Evolutionary conservation across 2,329 filamentous ascomycete genomes (phyloP).

Genomic region (Alternaria sp.): DNA sequence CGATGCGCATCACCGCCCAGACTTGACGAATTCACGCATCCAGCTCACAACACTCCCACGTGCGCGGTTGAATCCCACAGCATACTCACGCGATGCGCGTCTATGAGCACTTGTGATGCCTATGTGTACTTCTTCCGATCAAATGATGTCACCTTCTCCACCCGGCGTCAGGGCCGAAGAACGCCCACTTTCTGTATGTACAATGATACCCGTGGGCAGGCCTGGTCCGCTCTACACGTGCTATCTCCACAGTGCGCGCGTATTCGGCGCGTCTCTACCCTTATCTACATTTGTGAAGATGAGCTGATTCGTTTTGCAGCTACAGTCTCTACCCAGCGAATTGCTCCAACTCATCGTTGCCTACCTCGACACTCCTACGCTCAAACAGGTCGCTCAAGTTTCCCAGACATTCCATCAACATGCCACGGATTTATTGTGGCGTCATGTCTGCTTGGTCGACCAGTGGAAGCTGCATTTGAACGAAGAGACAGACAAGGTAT

Average conservation of each 20-base stretch:
- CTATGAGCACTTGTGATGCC: not conserved
- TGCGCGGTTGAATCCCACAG: not conserved
- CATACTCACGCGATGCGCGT: not conserved
- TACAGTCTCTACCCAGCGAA: constrained; percentile 50
- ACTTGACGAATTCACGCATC: constrained; percentile 3
- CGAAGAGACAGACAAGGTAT: constrained; percentile 14
- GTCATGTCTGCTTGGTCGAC: constrained; percentile 50
- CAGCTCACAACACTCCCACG: not conserved
- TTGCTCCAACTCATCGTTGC: constrained; percentile 50
- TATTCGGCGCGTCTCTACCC: not conserved
- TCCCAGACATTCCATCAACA: constrained; percentile 46
- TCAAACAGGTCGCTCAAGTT: constrained; percentile 42
- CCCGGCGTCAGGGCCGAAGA: not conserved
- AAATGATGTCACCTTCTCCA: not conserved
- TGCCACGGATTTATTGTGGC: constrained; percentile 50
- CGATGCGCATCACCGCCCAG: constrained; percentile 5
- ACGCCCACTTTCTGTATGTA: constrained; percentile 7
- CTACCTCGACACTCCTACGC: constrained; percentile 37
- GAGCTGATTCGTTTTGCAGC: constrained; percentile 18
- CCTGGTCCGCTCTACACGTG: constrained; percentile 2
- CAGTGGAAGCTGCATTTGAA: constrained; percentile 39
- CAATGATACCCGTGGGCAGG: not conserved
- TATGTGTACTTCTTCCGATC: not conserved
- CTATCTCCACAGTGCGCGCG: constrained; percentile 1
- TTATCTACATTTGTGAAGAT: not conserved